phyloP scores from a whole-genome alignment of 2,329 filamentous ascomycete species.

The Talaromyces sp. region DNA sequence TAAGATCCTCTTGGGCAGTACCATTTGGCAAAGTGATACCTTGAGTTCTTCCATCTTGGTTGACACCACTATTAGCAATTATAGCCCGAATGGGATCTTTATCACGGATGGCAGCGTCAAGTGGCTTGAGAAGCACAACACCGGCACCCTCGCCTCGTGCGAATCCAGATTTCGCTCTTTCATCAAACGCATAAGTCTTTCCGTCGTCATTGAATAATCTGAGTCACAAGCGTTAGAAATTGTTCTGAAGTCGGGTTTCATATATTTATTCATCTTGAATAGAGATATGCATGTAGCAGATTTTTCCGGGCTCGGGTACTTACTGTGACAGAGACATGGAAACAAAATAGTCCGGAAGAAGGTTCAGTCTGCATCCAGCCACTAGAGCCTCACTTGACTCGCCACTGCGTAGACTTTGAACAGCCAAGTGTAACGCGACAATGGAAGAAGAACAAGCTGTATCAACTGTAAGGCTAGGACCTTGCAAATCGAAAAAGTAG shows the following conservation, averaged over 20 bases:
- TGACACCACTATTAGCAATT: constrained; percentile 41
- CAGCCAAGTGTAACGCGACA: constrained; percentile 31
- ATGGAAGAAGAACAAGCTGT: constrained; percentile 33
- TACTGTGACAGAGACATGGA: constrained; percentile 31
- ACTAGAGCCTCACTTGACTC: constrained; percentile 30
- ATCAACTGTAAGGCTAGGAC: constrained; percentile 32
- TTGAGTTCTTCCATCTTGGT: constrained; percentile 32
- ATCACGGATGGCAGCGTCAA: constrained; percentile 36
- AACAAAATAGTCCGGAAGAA: constrained; percentile 30
- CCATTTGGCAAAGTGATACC: constrained; percentile 48
- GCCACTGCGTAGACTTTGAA: constrained; percentile 28
- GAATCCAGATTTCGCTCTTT: constrained; percentile 32
- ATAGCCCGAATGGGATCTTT: constrained; percentile 40
- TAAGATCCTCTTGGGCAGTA: constrained; percentile 41
- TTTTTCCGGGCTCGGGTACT: not conserved
- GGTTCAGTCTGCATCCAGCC: constrained; percentile 27
- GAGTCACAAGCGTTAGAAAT: not conserved
- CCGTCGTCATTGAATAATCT: constrained; percentile 31
- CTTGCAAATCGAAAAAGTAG: constrained; percentile 33
- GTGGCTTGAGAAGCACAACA: constrained; percentile 37
- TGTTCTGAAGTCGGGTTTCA: not conserved
- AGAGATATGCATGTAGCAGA: not conserved
- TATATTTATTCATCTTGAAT: not conserved
- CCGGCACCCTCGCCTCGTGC: constrained; percentile 41
- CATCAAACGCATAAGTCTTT: constrained; percentile 31